A percentile compares a stretch with the other conserved stretches of the same genome.
These are phyloP conservation scores for Cercospora sesami DNA, from an alignment of 2,329 filamentous ascomycete species.

Conservation along the genomic window DNA sequence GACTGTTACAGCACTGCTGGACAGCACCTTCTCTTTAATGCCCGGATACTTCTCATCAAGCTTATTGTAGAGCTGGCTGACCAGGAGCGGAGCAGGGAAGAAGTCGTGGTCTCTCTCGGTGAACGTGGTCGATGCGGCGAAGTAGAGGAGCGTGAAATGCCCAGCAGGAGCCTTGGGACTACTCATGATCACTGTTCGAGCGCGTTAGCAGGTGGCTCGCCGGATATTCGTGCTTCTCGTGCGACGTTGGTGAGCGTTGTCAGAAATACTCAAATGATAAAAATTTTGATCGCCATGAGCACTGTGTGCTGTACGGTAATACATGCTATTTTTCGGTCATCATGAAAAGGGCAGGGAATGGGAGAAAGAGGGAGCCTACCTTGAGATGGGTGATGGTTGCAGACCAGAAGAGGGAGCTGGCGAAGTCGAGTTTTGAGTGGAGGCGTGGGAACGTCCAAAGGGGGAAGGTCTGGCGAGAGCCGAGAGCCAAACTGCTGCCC, in stretches of 20 bases:
- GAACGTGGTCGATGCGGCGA: constrained; percentile 71
- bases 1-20: constrained; percentile 73
- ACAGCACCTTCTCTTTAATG: constrained; percentile 67
- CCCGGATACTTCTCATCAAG: constrained; percentile 71
- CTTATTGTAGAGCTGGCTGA: constrained; percentile 63
- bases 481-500: neutral
- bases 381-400: neutral
- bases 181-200: constrained; percentile 37
- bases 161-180: constrained; percentile 55
- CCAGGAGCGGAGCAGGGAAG: constrained; percentile 64
- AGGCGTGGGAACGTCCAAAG: neutral
- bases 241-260: neutral
- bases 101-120: constrained; percentile 67
- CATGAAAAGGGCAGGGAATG: neutral
- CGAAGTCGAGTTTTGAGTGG: constrained; percentile 4
- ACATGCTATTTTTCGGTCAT: constrained; percentile 16
- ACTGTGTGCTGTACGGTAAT: constrained; percentile 17
- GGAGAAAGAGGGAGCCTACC: neutral
- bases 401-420: constrained; percentile 5
- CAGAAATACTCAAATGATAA: constrained; percentile 20
- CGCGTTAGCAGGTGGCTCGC: constrained; percentile 2
- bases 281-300: constrained; percentile 18
- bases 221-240: neutral
- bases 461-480: constrained; percentile 2
- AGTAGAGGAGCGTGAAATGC: constrained; percentile 81